Conservation (phyloP, 176 grass and related monocot species). For the Oryza glumipatula region DNA sequence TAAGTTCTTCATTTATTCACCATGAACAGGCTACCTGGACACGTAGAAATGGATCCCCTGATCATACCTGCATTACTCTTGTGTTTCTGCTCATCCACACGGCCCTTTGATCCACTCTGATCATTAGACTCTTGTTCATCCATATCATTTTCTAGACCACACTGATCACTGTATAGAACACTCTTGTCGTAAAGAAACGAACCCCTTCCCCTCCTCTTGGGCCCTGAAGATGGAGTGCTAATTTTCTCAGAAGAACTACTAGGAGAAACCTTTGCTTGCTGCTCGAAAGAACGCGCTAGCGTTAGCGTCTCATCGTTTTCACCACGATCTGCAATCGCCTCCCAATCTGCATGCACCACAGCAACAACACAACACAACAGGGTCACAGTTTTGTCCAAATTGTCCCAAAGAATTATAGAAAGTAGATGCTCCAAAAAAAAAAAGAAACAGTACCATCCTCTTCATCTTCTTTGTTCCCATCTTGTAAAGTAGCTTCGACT, state of each 20-base stretch:
- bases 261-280: conserved; percentile 35
- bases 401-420: neutral
- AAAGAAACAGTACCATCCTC: conserved; percentile 61
- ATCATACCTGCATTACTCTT: conserved; percentile 27
- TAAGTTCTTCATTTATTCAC: neutral
- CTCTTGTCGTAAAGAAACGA: conserved; percentile 88
- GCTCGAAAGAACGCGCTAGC: conserved; percentile 29
- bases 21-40: neutral
- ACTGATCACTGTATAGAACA: conserved; percentile 82
- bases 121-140: conserved; percentile 34
- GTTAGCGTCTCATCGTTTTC: conserved; percentile 38
- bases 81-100: conserved; percentile 28
- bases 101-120: conserved; percentile 20
- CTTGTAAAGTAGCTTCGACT: conserved; percentile 23
- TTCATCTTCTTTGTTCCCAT: conserved; percentile 41
- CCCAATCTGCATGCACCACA: conserved; percentile 73
- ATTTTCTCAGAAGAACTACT: conserved; percentile 48
- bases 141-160: conserved; percentile 40
- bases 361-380: neutral
- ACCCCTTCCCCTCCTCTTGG: conserved; percentile 85
- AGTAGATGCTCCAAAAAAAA: neutral
- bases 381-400: conserved; percentile 1
- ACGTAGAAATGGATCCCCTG: conserved; percentile 3
- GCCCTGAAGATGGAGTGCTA: conserved; percentile 38
- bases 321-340: conserved; percentile 66